Percentiles rank a stretch among this genome's conserved stretches.
Evolutionary conservation across 345 rosid species (phyloP).

Genomic region (Rubroshorea leprosula): DNA sequence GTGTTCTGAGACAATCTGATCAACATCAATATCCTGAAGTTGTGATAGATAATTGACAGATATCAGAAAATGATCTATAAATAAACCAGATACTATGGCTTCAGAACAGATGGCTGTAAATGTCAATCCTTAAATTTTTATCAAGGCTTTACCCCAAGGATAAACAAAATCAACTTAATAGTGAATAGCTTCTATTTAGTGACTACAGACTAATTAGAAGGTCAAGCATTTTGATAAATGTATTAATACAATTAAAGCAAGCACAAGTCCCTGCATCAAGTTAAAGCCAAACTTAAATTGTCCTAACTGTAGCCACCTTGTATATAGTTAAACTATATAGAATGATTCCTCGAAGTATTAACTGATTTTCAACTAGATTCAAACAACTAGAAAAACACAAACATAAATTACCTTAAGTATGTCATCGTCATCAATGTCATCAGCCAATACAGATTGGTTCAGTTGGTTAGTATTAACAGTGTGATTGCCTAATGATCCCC

Average conservation of each 20-base stretch:
- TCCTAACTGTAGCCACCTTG: not conserved
- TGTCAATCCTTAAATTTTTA: not conserved
- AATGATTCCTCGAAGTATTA: not conserved
- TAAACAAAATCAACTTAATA: no score
- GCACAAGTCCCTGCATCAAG: constrained; percentile 2
- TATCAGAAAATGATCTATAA: not conserved
- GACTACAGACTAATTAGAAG: not conserved
- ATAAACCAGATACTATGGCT: constrained; percentile 10
- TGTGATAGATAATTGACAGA: constrained; percentile 1
- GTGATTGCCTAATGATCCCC: constrained; percentile 30
- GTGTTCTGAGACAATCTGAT: constrained; percentile 85
- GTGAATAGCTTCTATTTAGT: not conserved
- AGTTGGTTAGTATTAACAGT: constrained; percentile 23
- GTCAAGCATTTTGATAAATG: constrained; percentile 4
- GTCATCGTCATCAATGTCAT: constrained; percentile 80
- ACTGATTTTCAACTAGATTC: constrained; percentile 5
- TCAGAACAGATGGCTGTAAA: not conserved
- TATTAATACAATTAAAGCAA: constrained; percentile 1
- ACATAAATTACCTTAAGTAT: constrained; percentile 56
- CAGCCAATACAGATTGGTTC: constrained; percentile 33
- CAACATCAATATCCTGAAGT: constrained; percentile 82
- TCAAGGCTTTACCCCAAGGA: not conserved
- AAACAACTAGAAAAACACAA: not conserved
- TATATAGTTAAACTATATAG: not conserved
- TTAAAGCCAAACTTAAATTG: not conserved